phyloP scores from a whole-genome alignment of 306 rosid species.

The Myrica gale region DNA sequence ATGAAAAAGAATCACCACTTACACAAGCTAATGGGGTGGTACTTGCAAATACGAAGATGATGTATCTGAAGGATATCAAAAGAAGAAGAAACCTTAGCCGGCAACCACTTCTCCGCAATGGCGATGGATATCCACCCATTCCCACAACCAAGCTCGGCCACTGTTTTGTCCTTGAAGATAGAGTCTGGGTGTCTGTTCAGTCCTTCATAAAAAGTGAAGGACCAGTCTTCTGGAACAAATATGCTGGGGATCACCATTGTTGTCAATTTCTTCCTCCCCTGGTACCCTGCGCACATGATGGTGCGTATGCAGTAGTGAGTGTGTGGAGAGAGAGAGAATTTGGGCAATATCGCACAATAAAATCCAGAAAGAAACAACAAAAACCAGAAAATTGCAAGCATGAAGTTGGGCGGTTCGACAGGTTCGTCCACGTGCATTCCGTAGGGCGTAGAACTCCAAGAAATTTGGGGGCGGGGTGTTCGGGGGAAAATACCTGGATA shows the following conservation, averaged over 20 bases:
- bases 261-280: constrained; percentile 79
- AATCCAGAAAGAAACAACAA: not conserved
- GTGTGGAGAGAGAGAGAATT: not conserved
- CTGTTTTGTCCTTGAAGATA: constrained; percentile 73
- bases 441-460: too few relatives aligned
- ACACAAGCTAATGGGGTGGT: not conserved
- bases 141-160: constrained; percentile 96
- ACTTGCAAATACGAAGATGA: not conserved
- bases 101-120: constrained; percentile 92
- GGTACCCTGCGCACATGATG: constrained; percentile 48
- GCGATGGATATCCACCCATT: constrained; percentile 99
- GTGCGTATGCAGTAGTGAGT: not conserved
- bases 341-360: not conserved
- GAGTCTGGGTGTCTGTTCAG: constrained; percentile 79
- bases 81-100: constrained; percentile 60
- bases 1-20: not conserved
- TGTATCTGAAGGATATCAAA: not conserved
- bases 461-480: not conserved
- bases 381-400: not conserved
- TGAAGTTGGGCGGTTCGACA: not conserved
- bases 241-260: constrained; percentile 97
- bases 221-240: constrained; percentile 95
- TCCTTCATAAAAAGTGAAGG: constrained; percentile 92
- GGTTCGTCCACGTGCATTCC: too few relatives aligned
- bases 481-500: constrained; percentile 43